Conservation (phyloP, 2,329 filamentous ascomycete species). For the Epichloe uncinata region DNA sequence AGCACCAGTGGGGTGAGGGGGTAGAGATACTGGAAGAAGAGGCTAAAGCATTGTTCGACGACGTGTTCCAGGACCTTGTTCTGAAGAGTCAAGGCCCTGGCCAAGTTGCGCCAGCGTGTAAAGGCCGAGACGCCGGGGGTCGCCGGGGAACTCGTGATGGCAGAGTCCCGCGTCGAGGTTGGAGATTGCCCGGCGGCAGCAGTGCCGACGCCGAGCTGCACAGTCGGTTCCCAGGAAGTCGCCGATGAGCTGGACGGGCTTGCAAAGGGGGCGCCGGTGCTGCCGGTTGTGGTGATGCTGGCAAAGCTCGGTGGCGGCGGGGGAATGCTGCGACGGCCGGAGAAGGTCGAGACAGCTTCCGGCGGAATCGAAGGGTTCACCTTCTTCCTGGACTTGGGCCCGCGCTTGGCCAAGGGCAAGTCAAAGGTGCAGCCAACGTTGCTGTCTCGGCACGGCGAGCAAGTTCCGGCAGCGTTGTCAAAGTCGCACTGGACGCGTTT, state of each 20-base stretch:
- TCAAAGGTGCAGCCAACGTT: constrained; percentile 23
- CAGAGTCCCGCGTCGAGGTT: constrained; percentile 9
- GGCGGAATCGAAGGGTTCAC: constrained; percentile 8
- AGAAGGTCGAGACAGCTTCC: constrained; percentile 5
- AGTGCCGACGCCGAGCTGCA: no score
- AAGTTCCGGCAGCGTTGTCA: constrained; percentile 11
- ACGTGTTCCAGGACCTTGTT: constrained; percentile 14
- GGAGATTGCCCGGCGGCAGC: constrained; percentile 14
- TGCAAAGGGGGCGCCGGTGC: constrained; percentile 3
- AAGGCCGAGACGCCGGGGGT: constrained; percentile 10
- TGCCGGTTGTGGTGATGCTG: neutral
- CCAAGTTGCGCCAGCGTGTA: constrained; percentile 18
- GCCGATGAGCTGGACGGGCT: constrained; percentile 10
- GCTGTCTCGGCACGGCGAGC: constrained; percentile 21
- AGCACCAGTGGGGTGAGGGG: constrained; percentile 29
- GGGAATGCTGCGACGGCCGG: constrained; percentile 3
- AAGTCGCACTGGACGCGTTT: constrained; percentile 15
- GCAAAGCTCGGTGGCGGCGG: neutral
- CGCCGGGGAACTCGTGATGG: constrained; percentile 5
- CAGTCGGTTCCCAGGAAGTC: constrained; percentile 12
- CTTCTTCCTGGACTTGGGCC: constrained; percentile 21
- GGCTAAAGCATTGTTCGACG: constrained; percentile 21
- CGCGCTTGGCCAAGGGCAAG: constrained; percentile 23
- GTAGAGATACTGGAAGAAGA: constrained; percentile 30
- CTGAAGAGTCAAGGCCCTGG: constrained; percentile 12